These are phyloP conservation scores for Medicago arabica DNA, from an alignment of 306 rosid species.

Conservation along the genomic window DNA sequence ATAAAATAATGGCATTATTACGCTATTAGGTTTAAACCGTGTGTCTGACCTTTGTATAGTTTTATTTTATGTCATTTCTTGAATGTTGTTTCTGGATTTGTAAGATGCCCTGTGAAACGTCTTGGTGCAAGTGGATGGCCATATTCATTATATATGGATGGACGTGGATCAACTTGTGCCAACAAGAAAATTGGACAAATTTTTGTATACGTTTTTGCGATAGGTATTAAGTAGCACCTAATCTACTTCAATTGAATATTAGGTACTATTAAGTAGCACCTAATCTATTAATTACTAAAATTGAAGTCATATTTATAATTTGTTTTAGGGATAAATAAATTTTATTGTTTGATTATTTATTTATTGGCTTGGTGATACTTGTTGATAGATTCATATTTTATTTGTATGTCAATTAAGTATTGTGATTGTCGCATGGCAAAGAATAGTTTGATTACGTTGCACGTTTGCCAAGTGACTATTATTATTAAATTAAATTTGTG, in stretches of 20 bases:
- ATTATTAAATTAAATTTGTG: background rate
- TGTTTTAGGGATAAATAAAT: background rate
- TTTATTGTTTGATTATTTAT: constrained; percentile 1
- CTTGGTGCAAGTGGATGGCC: constrained; percentile 1
- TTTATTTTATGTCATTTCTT: background rate
- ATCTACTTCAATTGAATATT: background rate
- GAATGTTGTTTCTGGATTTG: background rate
- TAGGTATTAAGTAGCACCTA: background rate
- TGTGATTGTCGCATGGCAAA: background rate
- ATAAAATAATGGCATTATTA: no score
- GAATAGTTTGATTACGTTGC: background rate
- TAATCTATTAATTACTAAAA: background rate
- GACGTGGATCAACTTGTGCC: background rate
- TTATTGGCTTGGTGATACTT: background rate
- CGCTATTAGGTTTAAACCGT: background rate
- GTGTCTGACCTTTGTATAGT: background rate
- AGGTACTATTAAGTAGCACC: background rate
- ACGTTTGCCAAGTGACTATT: background rate
- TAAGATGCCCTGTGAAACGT: background rate
- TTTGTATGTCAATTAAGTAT: background rate
- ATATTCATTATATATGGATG: background rate
- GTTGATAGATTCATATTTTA: constrained; percentile 5
- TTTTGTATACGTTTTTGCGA: background rate
- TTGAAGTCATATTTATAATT: background rate
- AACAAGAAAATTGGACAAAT: background rate